These are phyloP conservation scores for Teratosphaeriaceae sp. DNA, from an alignment of 2,329 filamentous ascomycete species.

Conservation along the genomic window DNA sequence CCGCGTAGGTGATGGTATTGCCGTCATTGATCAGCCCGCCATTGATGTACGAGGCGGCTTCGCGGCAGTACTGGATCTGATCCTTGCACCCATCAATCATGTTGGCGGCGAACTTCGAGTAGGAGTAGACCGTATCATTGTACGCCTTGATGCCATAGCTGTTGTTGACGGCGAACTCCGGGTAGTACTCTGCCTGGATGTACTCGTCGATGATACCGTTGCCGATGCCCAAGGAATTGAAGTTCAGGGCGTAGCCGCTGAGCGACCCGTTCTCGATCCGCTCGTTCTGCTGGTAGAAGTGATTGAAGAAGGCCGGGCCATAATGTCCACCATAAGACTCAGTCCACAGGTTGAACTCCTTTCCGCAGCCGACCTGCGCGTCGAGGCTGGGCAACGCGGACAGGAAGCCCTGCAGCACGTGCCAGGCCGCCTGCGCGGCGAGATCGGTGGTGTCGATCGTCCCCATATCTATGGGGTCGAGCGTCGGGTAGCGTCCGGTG, in stretches of 20 bases:
- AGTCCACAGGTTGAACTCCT: no score
- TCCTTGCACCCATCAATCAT: slow-evolving; percentile 43
- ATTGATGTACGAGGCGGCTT: slow-evolving; percentile 27
- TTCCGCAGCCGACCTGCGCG: no score
- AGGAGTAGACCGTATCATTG: slow-evolving; percentile 44
- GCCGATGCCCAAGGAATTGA: slow-evolving; percentile 39
- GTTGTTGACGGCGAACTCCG: slow-evolving; percentile 51
- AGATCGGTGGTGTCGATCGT: no score
- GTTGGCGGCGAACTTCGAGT: slow-evolving; percentile 49
- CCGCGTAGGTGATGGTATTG: slow-evolving; percentile 7
- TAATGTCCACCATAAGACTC: no score
- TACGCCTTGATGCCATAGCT: slow-evolving; percentile 49
- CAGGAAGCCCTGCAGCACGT: no score
- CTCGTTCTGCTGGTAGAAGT: slow-evolving; percentile 53
- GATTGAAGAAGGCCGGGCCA: slow-evolving; percentile 49
- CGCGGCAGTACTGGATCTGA: slow-evolving; percentile 47
- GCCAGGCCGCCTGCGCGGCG: no score
- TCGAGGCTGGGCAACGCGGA: no score
- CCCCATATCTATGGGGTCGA: no score
- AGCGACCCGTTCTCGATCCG: slow-evolving; percentile 44
- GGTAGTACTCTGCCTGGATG: slow-evolving; percentile 42
- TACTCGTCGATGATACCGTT: slow-evolving; percentile 51
- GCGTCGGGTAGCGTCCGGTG: no score
- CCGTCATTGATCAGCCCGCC: slow-evolving; percentile 18
- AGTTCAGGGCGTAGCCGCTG: slow-evolving; percentile 38